phyloP scores from a whole-genome alignment of 2,329 filamentous ascomycete genomes.

The Calonectria pauciramosa region DNA sequence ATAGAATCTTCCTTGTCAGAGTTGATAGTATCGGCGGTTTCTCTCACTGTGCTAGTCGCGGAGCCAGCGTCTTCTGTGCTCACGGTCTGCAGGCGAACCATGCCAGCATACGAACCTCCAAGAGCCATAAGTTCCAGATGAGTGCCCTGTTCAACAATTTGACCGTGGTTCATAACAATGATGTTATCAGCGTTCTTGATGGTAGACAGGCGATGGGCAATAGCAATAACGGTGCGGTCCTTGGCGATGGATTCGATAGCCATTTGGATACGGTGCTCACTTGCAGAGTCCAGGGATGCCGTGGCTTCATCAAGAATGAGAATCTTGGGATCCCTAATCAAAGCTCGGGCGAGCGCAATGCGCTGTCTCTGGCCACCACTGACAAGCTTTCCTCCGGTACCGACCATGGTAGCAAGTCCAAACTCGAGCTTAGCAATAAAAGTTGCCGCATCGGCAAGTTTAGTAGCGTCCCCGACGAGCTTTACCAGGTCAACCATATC shows the following conservation, averaged over 20 bases:
- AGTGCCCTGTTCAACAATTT: conserved; percentile 73
- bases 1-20: conserved; percentile 55
- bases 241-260: conserved; percentile 61
- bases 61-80: conserved; percentile 50
- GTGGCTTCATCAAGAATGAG: conserved; percentile 75
- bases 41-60: conserved; percentile 47
- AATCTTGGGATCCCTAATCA: conserved; percentile 70
- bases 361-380: conserved; percentile 74
- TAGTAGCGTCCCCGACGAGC: conserved; percentile 64
- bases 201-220: conserved; percentile 74
- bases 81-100: conserved; percentile 62
- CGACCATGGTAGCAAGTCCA: conserved; percentile 67
- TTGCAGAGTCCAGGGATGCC: conserved; percentile 70
- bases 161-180: conserved; percentile 72
- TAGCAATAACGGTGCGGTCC: conserved; percentile 74
- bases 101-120: conserved; percentile 64
- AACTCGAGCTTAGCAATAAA: conserved; percentile 69
- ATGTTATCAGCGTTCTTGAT: conserved; percentile 77
- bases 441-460: conserved; percentile 69
- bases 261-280: conserved; percentile 67
- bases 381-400: conserved; percentile 66
- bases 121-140: conserved; percentile 70
- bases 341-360: conserved; percentile 69
- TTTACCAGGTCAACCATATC: conserved; percentile 65
- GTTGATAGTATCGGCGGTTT: conserved; percentile 59